Base-by-base conservation (phyloP, 208 protist species). In the Endotrypanum monterogeii region DNA sequence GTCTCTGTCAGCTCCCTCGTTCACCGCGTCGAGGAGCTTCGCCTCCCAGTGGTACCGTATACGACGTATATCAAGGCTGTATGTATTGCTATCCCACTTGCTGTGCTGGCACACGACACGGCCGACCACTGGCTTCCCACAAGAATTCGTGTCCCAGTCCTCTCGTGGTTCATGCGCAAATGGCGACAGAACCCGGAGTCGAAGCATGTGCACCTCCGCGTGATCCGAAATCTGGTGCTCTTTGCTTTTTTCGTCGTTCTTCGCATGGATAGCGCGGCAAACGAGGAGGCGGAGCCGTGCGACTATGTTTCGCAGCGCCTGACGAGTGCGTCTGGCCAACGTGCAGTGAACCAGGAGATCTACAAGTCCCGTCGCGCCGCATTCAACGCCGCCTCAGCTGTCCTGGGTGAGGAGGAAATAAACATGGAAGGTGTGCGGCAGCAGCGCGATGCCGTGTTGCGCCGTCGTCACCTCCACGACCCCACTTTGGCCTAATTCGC, bases 401-500 rank as follows among this genome's bases (percentile, higher is more conserved):
- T 95, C 57, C 63, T 95, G 1, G 89, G 90, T 0, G 89, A 93
- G 72, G 90, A 93, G 63, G 93, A 92, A 65, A 80, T 91, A 73
- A 93, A 95, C 77, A 83, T 88, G 56, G 85, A 83, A 46, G 89
- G 67, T 5, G 89, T 85, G 50, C 83, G 88, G 71, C 90, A 95
- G 82, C 93, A 94, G 83, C 87, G 88, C 32, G 93, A 97, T 44
- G 85, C 92, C 20, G 93, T 80, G 8, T 84, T 97, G 9, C 93
- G 89, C 67, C 93, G 93, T 48, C 90, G 93, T 71, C 85, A 88
- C 82, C 70, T 94, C 18, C 89, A 94, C 60, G 86, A 94, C 52
- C 89, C 86, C 51, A 54, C 68, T 50, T 68, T 56, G 61, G 83
- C 89, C 61, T 91, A 81, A 80, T 62, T 16, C 30, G 35, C 44